These are phyloP conservation scores for Colletotrichum trifolii DNA, from an alignment of 2,329 filamentous ascomycete species.

Conservation along the genomic window DNA sequence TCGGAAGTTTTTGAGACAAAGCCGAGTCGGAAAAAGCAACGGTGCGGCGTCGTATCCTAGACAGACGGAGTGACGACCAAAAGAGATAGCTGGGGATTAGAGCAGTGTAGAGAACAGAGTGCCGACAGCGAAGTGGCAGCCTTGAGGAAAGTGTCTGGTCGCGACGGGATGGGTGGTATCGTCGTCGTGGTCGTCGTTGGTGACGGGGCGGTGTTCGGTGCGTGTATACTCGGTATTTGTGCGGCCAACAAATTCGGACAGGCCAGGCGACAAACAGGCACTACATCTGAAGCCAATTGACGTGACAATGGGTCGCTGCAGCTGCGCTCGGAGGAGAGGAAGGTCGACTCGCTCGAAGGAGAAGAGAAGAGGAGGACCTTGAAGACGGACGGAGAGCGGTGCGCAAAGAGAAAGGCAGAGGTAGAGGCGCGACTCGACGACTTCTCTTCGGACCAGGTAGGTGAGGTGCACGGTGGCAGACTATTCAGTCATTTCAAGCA, in stretches of 20 bases:
- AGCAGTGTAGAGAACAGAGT: constrained; percentile 1
- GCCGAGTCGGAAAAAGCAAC: constrained; percentile 26
- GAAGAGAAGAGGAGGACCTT: constrained; percentile 19
- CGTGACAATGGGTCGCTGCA: constrained; percentile 8
- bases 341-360: constrained; percentile 16
- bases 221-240: too few species aligned
- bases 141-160: background rate
- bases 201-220: too few species aligned
- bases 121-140: constrained; percentile 34
- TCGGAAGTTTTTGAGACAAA: constrained; percentile 20
- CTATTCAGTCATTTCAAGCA: constrained; percentile 27
- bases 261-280: background rate
- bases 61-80: constrained; percentile 11
- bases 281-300: constrained; percentile 31
- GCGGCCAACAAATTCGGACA: too few species aligned
- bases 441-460: background rate
- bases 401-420: constrained; percentile 13
- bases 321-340: constrained; percentile 18
- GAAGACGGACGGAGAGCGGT: constrained; percentile 7
- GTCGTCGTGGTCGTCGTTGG: background rate
- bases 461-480: constrained; percentile 25
- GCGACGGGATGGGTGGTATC: background rate
- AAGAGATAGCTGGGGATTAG: constrained; percentile 9
- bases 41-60: constrained; percentile 19
- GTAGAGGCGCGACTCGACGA: too few species aligned